Base-by-base conservation (phyloP, 805 yeast genomes). In the Candida ficus region DNA sequence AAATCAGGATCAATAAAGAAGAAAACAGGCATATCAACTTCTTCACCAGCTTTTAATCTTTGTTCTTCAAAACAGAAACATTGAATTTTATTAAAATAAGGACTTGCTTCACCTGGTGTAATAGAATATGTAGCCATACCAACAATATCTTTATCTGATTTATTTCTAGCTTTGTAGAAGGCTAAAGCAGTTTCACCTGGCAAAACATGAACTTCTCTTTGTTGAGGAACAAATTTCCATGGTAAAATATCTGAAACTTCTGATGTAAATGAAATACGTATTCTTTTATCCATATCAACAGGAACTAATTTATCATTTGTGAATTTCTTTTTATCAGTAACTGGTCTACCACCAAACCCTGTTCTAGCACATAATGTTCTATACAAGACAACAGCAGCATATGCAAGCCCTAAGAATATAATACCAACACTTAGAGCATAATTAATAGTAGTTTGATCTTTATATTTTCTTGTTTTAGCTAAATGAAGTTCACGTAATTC, bases 61-160 rank as follows among this genome's bases (percentile, higher is more conserved):
- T 93, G 99, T 61, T 93, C 99, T 67, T 93, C 99, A 57, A 93
- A 93, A 59, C 99, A 93, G 66, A 93, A 93, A 63, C 99, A 93
- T 62, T 93, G 99, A 56, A 93, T 93, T 64, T 93, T 93, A 67
- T 88, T 88, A 68, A 93, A 93, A 63, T 91, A 93, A 5, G 88
- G 96, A 0, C 98, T 95, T 7, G 93, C 95, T 53, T 87, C 91
- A 50, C 93, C 97, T 0, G 99, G 99, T 0, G 95, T 78, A 36
- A 93, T 96, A 5, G 95, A 83, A 61, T 93, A 93, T 0, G 99
- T 93, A 3, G 99, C 99, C 95, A 93, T 93, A 7, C 99, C 99
- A 39, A 93, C 87, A 33, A 93, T 86, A 59, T 93, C 98, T 53
- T 85, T 85, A 44, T 82, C 81, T 33, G 95, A 78, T 45, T 68